Base-by-base conservation (phyloP, 352 stramenopile species). In the Blastocystis sp. region DNA sequence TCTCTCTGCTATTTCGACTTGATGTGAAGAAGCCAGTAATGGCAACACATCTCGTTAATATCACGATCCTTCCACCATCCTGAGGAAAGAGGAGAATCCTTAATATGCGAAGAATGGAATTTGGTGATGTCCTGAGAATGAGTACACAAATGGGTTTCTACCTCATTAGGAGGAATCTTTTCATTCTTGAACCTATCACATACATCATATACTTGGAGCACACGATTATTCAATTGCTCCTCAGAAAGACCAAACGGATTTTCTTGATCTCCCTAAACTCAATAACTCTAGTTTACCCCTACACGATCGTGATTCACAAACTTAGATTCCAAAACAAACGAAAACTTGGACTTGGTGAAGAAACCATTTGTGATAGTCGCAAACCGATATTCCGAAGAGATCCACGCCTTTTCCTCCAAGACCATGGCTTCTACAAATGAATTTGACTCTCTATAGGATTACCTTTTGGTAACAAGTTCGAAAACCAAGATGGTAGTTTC, bases 21-120 rank as follows among this genome's bases (percentile, higher is more conserved):
- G 39, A 75, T 75, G n/a, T 75, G 65, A 11, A 75, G 65, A n/a
- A 75, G 37, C 65, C 65, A 75, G 32, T 75, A 75, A 9, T 75
- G 65, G 19, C 65, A 42, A 21, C 27, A 52, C 2, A 75, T 51
- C 12, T 51, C 14, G 12, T 11, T 52, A 2, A 75, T 12, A n/a
- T 51, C 65, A 51, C 65, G 29, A 0, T 75, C 39, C n/a, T 56
- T 75, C 65, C 65, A 75, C 65, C 65, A 75, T 5, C 65, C 65
- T 6, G 65, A 43, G 16, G 29, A 29, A 16, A 75, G 6, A 4
- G 65, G 65, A n/a, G 65, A 75, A 27, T 43, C 65, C 6, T 16
- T 42, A 51, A 75, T 75, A n/a, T 75, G 65, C 29, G 14, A 16
- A 27, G 65, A 75, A 16, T 51, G 39, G 65, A 75, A 75, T 16